Percentiles rank a stretch among this genome's conserved stretches.
Conservation (phyloP, 2,329 filamentous ascomycete genomes). For the Fusarium redolens region DNA sequence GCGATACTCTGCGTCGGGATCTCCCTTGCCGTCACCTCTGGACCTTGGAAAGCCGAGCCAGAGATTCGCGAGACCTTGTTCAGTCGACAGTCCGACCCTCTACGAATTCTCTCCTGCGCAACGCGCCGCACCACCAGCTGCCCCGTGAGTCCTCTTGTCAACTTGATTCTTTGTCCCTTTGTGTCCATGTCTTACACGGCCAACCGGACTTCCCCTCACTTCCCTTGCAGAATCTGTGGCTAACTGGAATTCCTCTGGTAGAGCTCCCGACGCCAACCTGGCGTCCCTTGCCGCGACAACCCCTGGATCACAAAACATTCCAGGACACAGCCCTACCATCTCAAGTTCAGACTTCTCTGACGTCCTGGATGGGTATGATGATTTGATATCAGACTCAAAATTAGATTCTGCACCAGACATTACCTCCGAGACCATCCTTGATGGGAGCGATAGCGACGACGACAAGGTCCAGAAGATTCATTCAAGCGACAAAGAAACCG, state of each 20-base stretch:
- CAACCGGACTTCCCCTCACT: conserved; percentile 6
- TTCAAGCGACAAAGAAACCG: conserved; percentile 39
- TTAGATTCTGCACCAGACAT: conserved; percentile 44
- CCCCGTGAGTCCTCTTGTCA: conserved; percentile 43
- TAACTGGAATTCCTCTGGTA: conserved; percentile 47
- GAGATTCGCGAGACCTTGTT: conserved; percentile 65
- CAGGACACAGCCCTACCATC: conserved; percentile 56
- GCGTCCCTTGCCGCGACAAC: conserved; percentile 37
- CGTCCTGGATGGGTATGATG: conserved; percentile 58
- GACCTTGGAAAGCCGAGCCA: conserved; percentile 63
- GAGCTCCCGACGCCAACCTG: conserved; percentile 43
- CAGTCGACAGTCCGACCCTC: conserved; percentile 70
- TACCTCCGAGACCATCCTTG: conserved; percentile 41
- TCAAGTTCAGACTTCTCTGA: conserved; percentile 57
- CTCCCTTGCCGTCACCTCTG: conserved; percentile 47
- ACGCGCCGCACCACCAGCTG: conserved; percentile 30
- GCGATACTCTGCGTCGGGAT: conserved; percentile 44
- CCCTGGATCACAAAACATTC: conserved; percentile 52
- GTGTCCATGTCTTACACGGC: conserved; percentile 14
- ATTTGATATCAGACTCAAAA: conserved; percentile 53
- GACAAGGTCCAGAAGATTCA: conserved; percentile 36
- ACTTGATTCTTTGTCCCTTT: conserved; percentile 9
- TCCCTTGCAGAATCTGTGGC: conserved; percentile 22
- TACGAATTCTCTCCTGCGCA: conserved; percentile 64
- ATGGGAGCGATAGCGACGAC: conserved; percentile 44